These are phyloP conservation scores for Chytriomyces hyalinus DNA, from an alignment of 192 early-diverging fungal genomes.

Conservation along the genomic window DNA sequence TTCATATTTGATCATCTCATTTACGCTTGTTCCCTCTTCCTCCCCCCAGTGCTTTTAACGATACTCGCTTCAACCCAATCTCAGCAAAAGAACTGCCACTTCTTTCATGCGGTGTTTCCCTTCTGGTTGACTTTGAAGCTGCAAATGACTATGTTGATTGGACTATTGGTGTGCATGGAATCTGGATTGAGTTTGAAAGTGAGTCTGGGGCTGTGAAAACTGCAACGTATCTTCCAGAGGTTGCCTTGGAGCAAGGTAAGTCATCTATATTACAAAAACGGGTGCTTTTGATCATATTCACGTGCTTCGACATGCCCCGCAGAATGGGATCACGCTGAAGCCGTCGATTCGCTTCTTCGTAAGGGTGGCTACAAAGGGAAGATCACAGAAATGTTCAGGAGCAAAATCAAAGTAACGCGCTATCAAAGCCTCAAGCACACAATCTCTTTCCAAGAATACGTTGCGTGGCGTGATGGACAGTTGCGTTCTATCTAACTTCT, in stretches of 20 bases:
- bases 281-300: not conserved
- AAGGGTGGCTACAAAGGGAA: constrained; percentile 79
- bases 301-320: not conserved
- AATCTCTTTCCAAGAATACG: constrained; percentile 77
- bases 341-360: constrained; percentile 83
- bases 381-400: constrained; percentile 65
- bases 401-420: constrained; percentile 74
- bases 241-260: constrained; percentile 78
- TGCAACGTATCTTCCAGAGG: constrained; percentile 92
- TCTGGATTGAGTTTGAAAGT: constrained; percentile 87
- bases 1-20: not conserved
- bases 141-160: constrained; percentile 76
- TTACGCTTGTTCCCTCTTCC: constrained; percentile 3
- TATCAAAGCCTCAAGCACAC: constrained; percentile 80
- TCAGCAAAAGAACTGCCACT: constrained; percentile 62
- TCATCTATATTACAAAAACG: not conserved
- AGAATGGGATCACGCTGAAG: constrained; percentile 83
- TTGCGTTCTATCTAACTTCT: too few species aligned
- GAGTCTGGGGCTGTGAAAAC: constrained; percentile 41
- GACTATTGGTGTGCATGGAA: constrained; percentile 89
- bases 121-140: constrained; percentile 89
- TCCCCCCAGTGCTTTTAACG: constrained; percentile 71
- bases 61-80: constrained; percentile 87
- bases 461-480: constrained; percentile 25
- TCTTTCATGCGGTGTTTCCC: constrained; percentile 80